A percentile compares a stretch with the other conserved stretches of the same genome.
Conservation (phyloP, 257 asterid species). For the Gentiana dahurica region DNA sequence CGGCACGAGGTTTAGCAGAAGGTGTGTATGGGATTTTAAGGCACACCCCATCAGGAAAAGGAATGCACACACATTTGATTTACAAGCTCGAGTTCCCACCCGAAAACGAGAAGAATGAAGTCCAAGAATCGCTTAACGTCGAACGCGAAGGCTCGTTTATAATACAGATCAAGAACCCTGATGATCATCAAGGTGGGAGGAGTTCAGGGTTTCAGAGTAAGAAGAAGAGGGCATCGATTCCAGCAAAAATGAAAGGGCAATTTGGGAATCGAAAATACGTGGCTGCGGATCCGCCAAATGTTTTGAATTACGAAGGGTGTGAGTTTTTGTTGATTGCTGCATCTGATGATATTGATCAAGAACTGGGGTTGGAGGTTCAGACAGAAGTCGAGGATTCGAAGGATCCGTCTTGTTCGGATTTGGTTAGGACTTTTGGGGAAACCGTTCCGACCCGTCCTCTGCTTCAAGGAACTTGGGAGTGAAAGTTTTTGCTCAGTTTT, state of each 20-base stretch:
- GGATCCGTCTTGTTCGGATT: conserved; percentile 41
- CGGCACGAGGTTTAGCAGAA: conserved; percentile 39
- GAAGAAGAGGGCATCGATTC: conserved; percentile 51
- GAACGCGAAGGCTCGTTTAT: conserved; percentile 55
- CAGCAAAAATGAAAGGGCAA: conserved; percentile 49
- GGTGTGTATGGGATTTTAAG: conserved; percentile 50
- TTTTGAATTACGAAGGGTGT: conserved; percentile 69
- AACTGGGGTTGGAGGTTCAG: conserved; percentile 50
- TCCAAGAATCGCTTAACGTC: conserved; percentile 47
- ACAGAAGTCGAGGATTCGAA: conserved; percentile 28
- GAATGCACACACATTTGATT: conserved; percentile 51
- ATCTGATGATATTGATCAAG: conserved; percentile 52
- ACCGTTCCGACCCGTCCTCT: conserved; percentile 34
- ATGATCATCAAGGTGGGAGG: conserved; percentile 5
- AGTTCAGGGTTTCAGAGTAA: conserved; percentile 35
- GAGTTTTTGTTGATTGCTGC: conserved; percentile 70
- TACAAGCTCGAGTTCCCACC: conserved; percentile 63
- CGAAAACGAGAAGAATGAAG: conserved; percentile 26
- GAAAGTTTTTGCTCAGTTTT: background rate
- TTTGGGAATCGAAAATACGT: conserved; percentile 28
- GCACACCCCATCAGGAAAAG: conserved; percentile 32
- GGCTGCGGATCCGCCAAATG: conserved; percentile 66
- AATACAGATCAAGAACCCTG: conserved; percentile 59
- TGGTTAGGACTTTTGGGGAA: conserved; percentile 38
- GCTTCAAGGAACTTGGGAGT: conserved; percentile 52